A percentile compares a stretch with the other conserved stretches of the same genome.
These are phyloP conservation scores for Aspergillus heteromorphus DNA, from an alignment of 495 filamentous ascomycete genomes.

Conservation along the genomic window DNA sequence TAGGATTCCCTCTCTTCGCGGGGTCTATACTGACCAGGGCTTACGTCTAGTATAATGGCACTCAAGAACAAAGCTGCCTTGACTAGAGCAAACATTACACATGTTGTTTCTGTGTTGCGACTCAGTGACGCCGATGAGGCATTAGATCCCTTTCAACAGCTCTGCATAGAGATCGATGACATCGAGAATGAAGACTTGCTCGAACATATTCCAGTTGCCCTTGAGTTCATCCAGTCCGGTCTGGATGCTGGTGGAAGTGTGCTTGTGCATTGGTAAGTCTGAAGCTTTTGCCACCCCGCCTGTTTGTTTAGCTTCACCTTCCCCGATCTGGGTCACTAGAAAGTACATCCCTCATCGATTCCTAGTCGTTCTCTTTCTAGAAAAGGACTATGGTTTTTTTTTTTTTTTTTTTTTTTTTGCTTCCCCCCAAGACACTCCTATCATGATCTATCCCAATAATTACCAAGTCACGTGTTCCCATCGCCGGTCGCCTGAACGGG, in stretches of 20 bases:
- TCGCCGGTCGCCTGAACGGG: neutral
- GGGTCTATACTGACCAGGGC: constrained; percentile 7
- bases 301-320: neutral
- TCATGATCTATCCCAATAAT: neutral
- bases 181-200: constrained; percentile 80
- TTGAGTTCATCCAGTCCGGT: constrained; percentile 76
- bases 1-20: neutral
- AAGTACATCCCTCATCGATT: neutral
- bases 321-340: neutral
- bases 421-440: too few species aligned
- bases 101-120: constrained; percentile 78
- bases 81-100: constrained; percentile 70
- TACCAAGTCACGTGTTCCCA: neutral
- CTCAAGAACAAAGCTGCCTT: constrained; percentile 64
- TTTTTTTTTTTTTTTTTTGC: neutral
- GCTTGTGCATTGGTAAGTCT: constrained; percentile 68
- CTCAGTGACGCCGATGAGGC: constrained; percentile 46
- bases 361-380: neutral
- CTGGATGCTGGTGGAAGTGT: constrained; percentile 62
- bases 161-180: constrained; percentile 81
- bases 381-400: neutral
- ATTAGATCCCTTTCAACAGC: constrained; percentile 53
- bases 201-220: constrained; percentile 67
- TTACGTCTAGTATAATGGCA: constrained; percentile 60
- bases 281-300: neutral